Evolutionary conservation across 2,329 filamentous ascomycete species (phyloP).

Genomic region (Aspergillus awamori): DNA sequence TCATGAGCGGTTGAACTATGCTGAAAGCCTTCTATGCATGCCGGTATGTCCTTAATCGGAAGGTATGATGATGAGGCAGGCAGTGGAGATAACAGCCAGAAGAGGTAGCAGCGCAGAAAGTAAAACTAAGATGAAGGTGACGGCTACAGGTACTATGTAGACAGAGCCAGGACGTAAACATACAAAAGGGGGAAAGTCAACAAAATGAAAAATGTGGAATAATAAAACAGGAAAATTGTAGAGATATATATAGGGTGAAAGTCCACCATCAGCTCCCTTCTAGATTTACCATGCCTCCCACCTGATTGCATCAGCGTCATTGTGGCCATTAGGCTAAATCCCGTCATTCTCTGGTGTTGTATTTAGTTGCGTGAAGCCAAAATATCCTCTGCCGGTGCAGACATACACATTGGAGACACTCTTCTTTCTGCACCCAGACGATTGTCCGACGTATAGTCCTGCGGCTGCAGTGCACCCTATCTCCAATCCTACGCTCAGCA

Average conservation of each 20-base stretch:
- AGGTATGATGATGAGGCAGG: background rate
- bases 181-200: background rate
- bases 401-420: conserved; percentile 12
- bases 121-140: conserved; percentile 5
- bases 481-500: conserved; percentile 14
- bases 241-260: conserved; percentile 7
- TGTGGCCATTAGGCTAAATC: background rate
- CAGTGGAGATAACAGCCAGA: background rate
- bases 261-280: background rate
- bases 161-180: background rate
- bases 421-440: conserved; percentile 9
- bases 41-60: conserved; percentile 21
- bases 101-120: background rate
- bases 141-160: conserved; percentile 10
- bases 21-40: conserved; percentile 24
- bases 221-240: conserved; percentile 2
- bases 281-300: background rate
- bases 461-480: conserved; percentile 12
- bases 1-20: conserved; percentile 25
- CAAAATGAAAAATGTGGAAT: conserved; percentile 7
- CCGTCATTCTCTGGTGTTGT: conserved; percentile 1
- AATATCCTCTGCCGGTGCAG: conserved; percentile 3
- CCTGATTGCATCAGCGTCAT: conserved; percentile 18
- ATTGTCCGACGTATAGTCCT: conserved; percentile 25
- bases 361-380: conserved; percentile 12